Conservation (phyloP, 352 stramenopile species). For the Phytopythium mirpurense region DNA sequence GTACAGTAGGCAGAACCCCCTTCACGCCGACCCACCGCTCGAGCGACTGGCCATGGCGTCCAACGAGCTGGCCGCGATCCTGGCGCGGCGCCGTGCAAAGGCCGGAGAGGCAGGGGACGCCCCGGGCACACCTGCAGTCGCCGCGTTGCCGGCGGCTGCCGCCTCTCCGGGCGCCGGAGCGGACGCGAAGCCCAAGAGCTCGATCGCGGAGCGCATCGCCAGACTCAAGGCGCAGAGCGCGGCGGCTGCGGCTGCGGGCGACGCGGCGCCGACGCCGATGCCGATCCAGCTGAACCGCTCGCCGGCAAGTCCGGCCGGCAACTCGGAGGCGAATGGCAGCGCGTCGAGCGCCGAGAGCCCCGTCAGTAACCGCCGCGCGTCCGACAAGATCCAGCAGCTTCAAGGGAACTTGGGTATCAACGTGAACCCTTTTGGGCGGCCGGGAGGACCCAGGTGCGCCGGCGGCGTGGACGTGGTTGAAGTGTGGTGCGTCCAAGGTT, state of each 20-base stretch:
- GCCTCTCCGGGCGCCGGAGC: conserved; percentile 7
- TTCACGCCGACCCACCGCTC: not conserved
- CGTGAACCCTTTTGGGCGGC: conserved; percentile 70
- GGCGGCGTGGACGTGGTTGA: not conserved
- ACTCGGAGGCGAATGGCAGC: not conserved
- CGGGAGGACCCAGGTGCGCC: conserved; percentile 20
- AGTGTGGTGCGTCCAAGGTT: too few species aligned
- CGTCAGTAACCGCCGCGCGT: conserved; percentile 15
- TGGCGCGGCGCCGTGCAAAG: conserved; percentile 71
- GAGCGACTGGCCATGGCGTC: conserved; percentile 40
- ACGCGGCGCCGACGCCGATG: conserved; percentile 17
- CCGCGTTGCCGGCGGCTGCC: conserved; percentile 19
- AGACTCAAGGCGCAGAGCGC: conserved; percentile 65
- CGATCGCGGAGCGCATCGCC: conserved; percentile 75
- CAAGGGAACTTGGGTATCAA: conserved; percentile 82
- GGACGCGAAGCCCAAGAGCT: conserved; percentile 24
- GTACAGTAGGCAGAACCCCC: too few species aligned
- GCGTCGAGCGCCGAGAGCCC: conserved; percentile 18
- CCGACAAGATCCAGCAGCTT: conserved; percentile 66
- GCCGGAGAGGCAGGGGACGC: conserved; percentile 35
- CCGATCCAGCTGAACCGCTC: conserved; percentile 22
- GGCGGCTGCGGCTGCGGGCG: conserved; percentile 18
- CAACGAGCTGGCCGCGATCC: conserved; percentile 80
- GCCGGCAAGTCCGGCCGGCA: not conserved
- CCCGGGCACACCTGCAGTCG: conserved; percentile 2